phyloP scores from a whole-genome alignment of 2,329 filamentous ascomycete species.

The Malbranchea zuffiana region DNA sequence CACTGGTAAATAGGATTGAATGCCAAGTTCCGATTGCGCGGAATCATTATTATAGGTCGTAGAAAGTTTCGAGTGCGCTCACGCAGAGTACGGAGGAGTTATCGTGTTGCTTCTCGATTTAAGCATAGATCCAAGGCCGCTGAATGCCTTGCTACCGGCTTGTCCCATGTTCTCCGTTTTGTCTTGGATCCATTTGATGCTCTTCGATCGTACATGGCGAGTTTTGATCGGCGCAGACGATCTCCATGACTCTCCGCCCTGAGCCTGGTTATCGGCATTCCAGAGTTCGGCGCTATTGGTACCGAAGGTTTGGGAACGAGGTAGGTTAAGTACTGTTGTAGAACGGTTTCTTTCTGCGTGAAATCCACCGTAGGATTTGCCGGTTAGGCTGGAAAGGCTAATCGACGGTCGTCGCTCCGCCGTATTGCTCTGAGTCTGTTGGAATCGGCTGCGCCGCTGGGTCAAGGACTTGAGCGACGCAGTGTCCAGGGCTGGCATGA shows the following conservation, averaged over 20 bases:
- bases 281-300: background rate
- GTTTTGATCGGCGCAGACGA: conserved; percentile 1
- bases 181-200: conserved; percentile 14
- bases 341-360: conserved; percentile 1
- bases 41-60: too few species aligned
- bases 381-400: background rate
- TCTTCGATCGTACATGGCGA: conserved; percentile 11
- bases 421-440: background rate
- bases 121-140: conserved; percentile 14
- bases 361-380: background rate
- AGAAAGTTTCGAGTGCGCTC: too few species aligned
- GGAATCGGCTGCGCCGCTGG: conserved; percentile 9
- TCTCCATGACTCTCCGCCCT: background rate
- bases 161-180: conserved; percentile 13
- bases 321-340: conserved; percentile 2
- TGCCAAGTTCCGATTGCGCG: too few species aligned
- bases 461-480: conserved; percentile 10
- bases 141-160: conserved; percentile 13
- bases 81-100: too few species aligned
- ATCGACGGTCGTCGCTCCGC: conserved; percentile 5
- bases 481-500: conserved; percentile 10
- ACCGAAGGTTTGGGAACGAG: background rate
- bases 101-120: conserved; percentile 5
- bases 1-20: too few species aligned
- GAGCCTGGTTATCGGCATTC: background rate